Percentiles rank a stretch among this genome's conserved stretches.
phyloP scores from a whole-genome alignment of 306 rosid species.

The Cajanus cajan region DNA sequence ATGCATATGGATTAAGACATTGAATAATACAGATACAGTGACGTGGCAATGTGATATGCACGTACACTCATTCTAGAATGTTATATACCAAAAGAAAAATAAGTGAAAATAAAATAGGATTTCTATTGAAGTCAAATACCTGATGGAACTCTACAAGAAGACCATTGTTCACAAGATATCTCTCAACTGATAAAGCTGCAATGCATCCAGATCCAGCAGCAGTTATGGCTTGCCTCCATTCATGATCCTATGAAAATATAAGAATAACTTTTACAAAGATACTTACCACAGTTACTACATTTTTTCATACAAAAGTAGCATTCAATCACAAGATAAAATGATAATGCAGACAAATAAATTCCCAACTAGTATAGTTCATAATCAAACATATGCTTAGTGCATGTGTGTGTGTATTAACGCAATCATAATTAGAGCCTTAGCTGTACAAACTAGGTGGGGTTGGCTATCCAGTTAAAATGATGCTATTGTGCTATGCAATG shows the following conservation, averaged over 20 bases:
- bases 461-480: background rate
- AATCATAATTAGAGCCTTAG: background rate
- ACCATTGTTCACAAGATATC: slow-evolving; percentile 78
- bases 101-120: slow-evolving; percentile 17
- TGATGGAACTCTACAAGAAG: slow-evolving; percentile 95
- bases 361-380: background rate
- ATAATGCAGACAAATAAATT: slow-evolving; percentile 18
- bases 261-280: background rate
- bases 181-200: slow-evolving; percentile 94
- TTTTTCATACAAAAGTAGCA: background rate
- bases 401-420: background rate
- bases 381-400: background rate
- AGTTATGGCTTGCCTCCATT: slow-evolving; percentile 98
- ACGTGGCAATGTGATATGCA: slow-evolving; percentile 14
- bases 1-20: background rate
- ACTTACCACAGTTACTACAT: background rate
- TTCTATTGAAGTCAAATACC: slow-evolving; percentile 47
- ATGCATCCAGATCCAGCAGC: slow-evolving; percentile 98
- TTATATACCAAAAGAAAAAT: slow-evolving; percentile 5
- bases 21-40: background rate
- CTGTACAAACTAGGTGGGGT: background rate
- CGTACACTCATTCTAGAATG: background rate
- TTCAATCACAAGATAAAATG: slow-evolving; percentile 26
- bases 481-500: background rate
- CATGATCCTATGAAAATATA: slow-evolving; percentile 64